phyloP scores from a whole-genome alignment of 2,329 filamentous ascomycete species.

The Microcyclospora pomicola region DNA sequence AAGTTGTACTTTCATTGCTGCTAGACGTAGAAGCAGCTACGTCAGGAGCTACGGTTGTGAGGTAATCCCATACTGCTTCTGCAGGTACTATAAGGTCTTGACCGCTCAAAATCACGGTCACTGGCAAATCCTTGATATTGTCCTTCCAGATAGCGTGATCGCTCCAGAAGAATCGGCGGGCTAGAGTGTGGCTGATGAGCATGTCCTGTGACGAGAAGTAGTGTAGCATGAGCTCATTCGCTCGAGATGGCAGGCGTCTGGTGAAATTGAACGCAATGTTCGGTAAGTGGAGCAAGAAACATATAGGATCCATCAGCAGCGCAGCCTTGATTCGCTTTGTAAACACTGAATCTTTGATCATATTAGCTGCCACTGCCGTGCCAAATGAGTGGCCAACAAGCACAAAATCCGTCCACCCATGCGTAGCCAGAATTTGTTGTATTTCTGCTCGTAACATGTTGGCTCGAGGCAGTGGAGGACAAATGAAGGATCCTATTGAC shows the following conservation, averaged over 20 bases:
- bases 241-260: conserved; percentile 22
- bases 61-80: conserved; percentile 40
- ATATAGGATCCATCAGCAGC: conserved; percentile 46
- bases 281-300: conserved; percentile 50
- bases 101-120: conserved; percentile 44
- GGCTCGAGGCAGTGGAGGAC: conserved; percentile 32
- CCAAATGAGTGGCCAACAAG: conserved; percentile 47
- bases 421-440: conserved; percentile 38
- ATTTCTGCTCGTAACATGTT: conserved; percentile 41
- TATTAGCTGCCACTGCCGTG: conserved; percentile 45
- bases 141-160: conserved; percentile 57
- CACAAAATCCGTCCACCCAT: conserved; percentile 44
- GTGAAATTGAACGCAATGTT: conserved; percentile 54
- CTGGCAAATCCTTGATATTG: conserved; percentile 34
- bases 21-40: conserved; percentile 10
- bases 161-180: conserved; percentile 53
- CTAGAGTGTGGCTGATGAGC: conserved; percentile 47
- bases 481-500: conserved; percentile 47
- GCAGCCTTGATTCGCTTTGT: conserved; percentile 33
- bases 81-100: conserved; percentile 51
- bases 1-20: conserved; percentile 1
- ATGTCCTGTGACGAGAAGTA: conserved; percentile 55
- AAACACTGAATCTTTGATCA: conserved; percentile 37
- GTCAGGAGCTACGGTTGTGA: conserved; percentile 21
- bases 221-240: conserved; percentile 53